phyloP scores from a whole-genome alignment of 805 yeast genomes.

The Candida multigemmis region DNA sequence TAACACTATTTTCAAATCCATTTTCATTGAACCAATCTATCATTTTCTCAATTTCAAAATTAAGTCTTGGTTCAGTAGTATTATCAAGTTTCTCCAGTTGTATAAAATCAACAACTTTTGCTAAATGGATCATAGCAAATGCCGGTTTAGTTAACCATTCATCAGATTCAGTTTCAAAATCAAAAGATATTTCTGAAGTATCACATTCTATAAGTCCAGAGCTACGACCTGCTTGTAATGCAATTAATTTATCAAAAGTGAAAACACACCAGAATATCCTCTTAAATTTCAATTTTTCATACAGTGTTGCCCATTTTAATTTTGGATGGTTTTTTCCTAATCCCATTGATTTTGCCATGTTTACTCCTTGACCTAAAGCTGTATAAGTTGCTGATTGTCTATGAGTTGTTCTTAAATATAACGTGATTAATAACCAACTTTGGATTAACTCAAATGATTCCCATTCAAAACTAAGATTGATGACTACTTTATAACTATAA shows the following conservation, averaged over 20 bases:
- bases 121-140: conserved; percentile 35
- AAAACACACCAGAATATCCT: conserved; percentile 50
- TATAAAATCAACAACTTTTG: conserved; percentile 27
- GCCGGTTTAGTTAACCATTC: conserved; percentile 43
- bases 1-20: conserved; percentile 21
- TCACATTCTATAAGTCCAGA: conserved; percentile 25
- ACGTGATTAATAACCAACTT: conserved; percentile 27
- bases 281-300: conserved; percentile 38
- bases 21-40: conserved; percentile 22
- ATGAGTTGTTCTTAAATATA: conserved; percentile 28
- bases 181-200: conserved; percentile 22
- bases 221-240: conserved; percentile 46
- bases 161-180: conserved; percentile 25
- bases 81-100: conserved; percentile 18
- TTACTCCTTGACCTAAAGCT: conserved; percentile 25
- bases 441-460: conserved; percentile 34
- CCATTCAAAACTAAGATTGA: conserved; percentile 30
- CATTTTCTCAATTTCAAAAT: conserved; percentile 18
- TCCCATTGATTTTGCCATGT: conserved; percentile 31
- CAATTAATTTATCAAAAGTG: conserved; percentile 43
- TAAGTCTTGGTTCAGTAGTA: conserved; percentile 20
- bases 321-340: conserved; percentile 12
- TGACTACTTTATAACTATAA: conserved; percentile 21
- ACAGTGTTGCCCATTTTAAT: conserved; percentile 15
- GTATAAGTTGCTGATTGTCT: conserved; percentile 25